These are phyloP conservation scores for Aspergillus coremiiformis DNA, from an alignment of 495 filamentous ascomycete genomes.

Conservation along the genomic window DNA sequence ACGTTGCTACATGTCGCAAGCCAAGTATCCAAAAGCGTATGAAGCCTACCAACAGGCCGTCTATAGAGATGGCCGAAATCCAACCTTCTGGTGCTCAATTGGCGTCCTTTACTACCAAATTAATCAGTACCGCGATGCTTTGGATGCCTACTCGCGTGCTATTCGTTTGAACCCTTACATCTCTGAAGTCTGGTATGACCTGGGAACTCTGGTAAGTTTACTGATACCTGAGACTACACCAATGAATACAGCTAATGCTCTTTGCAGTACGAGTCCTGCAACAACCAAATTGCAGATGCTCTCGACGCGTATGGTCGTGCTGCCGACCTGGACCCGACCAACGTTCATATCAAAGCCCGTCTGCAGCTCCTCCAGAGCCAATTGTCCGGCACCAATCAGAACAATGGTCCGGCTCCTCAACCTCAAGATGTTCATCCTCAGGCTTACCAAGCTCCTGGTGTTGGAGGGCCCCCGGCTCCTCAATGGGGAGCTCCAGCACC, in stretches of 20 bases:
- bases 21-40: conserved; percentile 98
- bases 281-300: conserved; percentile 96
- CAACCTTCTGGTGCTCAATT: conserved; percentile 99
- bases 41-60: conserved; percentile 99
- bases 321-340: conserved; percentile 85
- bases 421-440: conserved; percentile 84
- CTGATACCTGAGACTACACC: background rate
- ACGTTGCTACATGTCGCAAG: conserved; percentile 98
- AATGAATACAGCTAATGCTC: conserved; percentile 7
- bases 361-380: conserved; percentile 79
- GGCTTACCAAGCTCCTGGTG: conserved; percentile 68
- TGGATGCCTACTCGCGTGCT: conserved; percentile 96
- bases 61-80: conserved; percentile 95
- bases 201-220: conserved; percentile 81
- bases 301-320: conserved; percentile 93
- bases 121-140: conserved; percentile 97
- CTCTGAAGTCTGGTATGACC: conserved; percentile 98
- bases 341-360: conserved; percentile 93
- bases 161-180: conserved; percentile 98
- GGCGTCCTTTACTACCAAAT: conserved; percentile 99
- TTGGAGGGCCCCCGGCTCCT: conserved; percentile 66
- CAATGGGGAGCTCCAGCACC: conserved; percentile 73
- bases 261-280: conserved; percentile 83
- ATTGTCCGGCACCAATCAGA: conserved; percentile 60
- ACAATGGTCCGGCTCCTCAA: conserved; percentile 60